A percentile compares a stretch with the other conserved stretches of the same genome.
These are phyloP conservation scores for Triticum urartu DNA, from an alignment of 176 grass and related monocot genomes.

Conservation along the genomic window DNA sequence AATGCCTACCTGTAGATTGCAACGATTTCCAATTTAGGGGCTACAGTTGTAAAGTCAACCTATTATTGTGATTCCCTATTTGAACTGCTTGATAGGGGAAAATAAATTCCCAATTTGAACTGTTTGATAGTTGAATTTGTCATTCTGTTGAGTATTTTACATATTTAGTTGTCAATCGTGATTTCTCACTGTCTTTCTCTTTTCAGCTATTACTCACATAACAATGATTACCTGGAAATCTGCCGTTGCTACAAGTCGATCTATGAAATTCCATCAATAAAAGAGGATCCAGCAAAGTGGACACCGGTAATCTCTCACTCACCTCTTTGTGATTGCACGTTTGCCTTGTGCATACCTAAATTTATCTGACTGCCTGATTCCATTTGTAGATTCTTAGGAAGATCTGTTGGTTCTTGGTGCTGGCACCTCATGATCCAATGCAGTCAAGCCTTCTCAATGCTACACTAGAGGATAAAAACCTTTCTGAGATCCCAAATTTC, in stretches of 20 bases:
- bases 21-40: neutral
- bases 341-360: neutral
- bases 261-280: constrained; percentile 89
- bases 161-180: neutral
- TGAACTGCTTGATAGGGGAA: neutral
- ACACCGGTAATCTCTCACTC: constrained; percentile 56
- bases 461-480: constrained; percentile 88
- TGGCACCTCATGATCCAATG: constrained; percentile 86
- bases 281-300: constrained; percentile 80
- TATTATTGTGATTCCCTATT: constrained; percentile 2
- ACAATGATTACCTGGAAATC: constrained; percentile 96
- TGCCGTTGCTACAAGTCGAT: constrained; percentile 90
- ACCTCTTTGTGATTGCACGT: neutral
- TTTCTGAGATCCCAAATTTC: constrained; percentile 90
- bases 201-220: constrained; percentile 75
- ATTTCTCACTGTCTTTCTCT: neutral
- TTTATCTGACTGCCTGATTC: constrained; percentile 9
- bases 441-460: constrained; percentile 95
- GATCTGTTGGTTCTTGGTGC: constrained; percentile 91
- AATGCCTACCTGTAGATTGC: neutral
- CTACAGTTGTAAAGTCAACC: neutral
- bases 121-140: neutral
- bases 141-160: neutral
- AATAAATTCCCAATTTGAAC: neutral
- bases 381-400: constrained; percentile 80